Percentiles rank a stretch among this genome's conserved stretches.
phyloP scores from a whole-genome alignment of 768 basidiomycete species.

The Boletus eberwhitei region DNA sequence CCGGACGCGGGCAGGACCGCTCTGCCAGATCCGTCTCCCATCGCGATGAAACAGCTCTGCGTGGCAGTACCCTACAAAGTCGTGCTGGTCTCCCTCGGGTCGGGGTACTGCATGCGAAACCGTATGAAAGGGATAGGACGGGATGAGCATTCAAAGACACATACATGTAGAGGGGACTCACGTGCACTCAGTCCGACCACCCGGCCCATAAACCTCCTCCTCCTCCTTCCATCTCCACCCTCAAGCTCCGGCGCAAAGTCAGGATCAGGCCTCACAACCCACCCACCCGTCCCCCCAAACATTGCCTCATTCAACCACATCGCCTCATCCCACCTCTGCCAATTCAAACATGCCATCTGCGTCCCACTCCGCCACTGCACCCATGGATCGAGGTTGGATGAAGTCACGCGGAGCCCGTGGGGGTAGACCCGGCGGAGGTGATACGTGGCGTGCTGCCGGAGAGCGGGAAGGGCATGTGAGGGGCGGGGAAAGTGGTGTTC shows the following conservation, averaged over 20 bases:
- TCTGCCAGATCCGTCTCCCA: conserved; percentile 42
- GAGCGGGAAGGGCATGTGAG: conserved; percentile 32
- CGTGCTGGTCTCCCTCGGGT: conserved; percentile 34
- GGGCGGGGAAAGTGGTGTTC: conserved; percentile 47
- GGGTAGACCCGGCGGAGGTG: conserved; percentile 59
- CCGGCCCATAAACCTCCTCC: conserved; percentile 28
- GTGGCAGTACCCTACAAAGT: conserved; percentile 42
- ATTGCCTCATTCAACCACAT: conserved; percentile 64
- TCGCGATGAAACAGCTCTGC: conserved; percentile 44
- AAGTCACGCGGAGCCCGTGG: conserved; percentile 51
- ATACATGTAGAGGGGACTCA: conserved; percentile 22
- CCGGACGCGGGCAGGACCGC: conserved; percentile 36
- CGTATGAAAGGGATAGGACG: background rate
- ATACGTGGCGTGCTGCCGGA: conserved; percentile 40
- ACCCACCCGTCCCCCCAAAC: conserved; percentile 55
- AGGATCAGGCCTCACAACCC: conserved; percentile 47
- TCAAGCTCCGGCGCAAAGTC: conserved; percentile 13
- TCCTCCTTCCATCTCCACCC: background rate
- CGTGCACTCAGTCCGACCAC: conserved; percentile 45
- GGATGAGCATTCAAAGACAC: background rate
- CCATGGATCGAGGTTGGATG: conserved; percentile 52
- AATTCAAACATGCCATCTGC: conserved; percentile 57
- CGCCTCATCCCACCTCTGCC: conserved; percentile 57
- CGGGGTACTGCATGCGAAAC: conserved; percentile 39
- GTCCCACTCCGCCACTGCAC: conserved; percentile 55